A percentile compares a stretch with the other conserved stretches of the same genome.
These are phyloP conservation scores for Torulaspora pretoriensis DNA, from an alignment of 1,139 yeast genomes.

Conservation along the genomic window DNA sequence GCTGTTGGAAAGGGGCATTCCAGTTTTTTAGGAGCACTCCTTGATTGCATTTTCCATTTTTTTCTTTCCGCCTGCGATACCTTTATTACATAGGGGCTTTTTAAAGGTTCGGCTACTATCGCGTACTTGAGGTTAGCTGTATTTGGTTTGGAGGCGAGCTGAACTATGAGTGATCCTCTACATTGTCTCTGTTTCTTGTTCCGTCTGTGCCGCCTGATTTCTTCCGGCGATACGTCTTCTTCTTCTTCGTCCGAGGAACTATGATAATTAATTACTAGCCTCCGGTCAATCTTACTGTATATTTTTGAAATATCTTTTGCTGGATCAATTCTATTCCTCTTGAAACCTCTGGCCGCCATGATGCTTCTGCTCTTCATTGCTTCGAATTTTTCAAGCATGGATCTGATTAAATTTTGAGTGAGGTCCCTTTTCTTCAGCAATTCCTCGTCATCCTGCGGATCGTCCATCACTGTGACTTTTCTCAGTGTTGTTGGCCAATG, in stretches of 20 bases:
- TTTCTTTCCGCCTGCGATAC: conserved; percentile 22
- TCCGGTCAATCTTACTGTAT: conserved; percentile 24
- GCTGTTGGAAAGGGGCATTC: conserved; percentile 17
- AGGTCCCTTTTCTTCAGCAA: conserved; percentile 46
- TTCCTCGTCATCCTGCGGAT: conserved; percentile 47
- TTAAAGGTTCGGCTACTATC: conserved; percentile 33
- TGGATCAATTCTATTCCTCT: conserved; percentile 17
- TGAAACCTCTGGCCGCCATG: conserved; percentile 18
- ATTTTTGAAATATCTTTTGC: conserved; percentile 16
- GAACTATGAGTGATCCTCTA: conserved; percentile 28
- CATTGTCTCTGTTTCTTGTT: conserved; percentile 18
- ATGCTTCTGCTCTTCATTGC: conserved; percentile 37
- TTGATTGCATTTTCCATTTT: conserved; percentile 19
- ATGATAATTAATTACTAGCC: conserved; percentile 22
- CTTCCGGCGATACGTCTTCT: conserved; percentile 19
- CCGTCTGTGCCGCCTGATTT: conserved; percentile 20
- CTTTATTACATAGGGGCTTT: conserved; percentile 28
- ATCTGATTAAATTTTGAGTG: conserved; percentile 50
- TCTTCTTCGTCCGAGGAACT: conserved; percentile 36
- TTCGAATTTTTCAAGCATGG: conserved; percentile 46
- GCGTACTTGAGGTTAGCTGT: conserved; percentile 20
- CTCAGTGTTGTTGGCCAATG: conserved; percentile 56
- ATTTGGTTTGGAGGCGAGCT: conserved; percentile 7
- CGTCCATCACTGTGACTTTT: conserved; percentile 50
- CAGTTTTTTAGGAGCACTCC: conserved; percentile 15